Conservation (phyloP, 306 rosid genomes). For the Elaeagnus macrophylla region DNA sequence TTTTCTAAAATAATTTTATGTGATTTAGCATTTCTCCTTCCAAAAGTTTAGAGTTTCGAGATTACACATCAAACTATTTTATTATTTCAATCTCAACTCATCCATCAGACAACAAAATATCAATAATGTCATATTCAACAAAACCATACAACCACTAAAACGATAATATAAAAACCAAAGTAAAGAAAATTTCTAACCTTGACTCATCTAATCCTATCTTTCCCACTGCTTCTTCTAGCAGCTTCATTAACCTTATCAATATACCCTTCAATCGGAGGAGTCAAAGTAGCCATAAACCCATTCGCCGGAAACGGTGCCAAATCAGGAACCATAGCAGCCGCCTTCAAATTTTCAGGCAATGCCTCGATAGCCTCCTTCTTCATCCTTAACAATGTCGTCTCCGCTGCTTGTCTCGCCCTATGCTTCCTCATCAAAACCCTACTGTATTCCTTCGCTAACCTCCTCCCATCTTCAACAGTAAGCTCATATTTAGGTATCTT, state of each 20-base stretch:
- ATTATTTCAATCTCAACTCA: not conserved
- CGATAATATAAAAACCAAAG: not conserved
- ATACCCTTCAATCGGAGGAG: constrained; percentile 73
- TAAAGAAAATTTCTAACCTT: constrained; percentile 15
- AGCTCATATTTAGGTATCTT: constrained; percentile 61
- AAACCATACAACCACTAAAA: not conserved
- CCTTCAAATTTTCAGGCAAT: constrained; percentile 57
- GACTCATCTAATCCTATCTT: constrained; percentile 62
- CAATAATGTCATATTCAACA: not conserved
- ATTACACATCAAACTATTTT: not conserved
- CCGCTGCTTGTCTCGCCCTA: constrained; percentile 76
- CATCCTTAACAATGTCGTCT: constrained; percentile 45
- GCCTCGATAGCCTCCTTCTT: constrained; percentile 85
- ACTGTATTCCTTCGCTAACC: constrained; percentile 87
- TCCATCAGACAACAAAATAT: not conserved
- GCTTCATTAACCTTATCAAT: constrained; percentile 75
- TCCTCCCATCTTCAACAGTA: constrained; percentile 66
- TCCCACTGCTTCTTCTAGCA: constrained; percentile 55
- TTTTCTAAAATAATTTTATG: too few relatives aligned
- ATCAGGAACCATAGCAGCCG: constrained; percentile 81
- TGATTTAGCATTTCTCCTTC: too few relatives aligned
- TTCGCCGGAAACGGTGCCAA: constrained; percentile 57
- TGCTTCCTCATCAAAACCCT: constrained; percentile 72
- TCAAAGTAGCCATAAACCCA: constrained; percentile 75
- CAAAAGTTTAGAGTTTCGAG: too few relatives aligned